Percentiles rank a stretch among this genome's conserved stretches.
Conservation (phyloP, 257 asterid genomes). For the Solanum pinnatisectum region DNA sequence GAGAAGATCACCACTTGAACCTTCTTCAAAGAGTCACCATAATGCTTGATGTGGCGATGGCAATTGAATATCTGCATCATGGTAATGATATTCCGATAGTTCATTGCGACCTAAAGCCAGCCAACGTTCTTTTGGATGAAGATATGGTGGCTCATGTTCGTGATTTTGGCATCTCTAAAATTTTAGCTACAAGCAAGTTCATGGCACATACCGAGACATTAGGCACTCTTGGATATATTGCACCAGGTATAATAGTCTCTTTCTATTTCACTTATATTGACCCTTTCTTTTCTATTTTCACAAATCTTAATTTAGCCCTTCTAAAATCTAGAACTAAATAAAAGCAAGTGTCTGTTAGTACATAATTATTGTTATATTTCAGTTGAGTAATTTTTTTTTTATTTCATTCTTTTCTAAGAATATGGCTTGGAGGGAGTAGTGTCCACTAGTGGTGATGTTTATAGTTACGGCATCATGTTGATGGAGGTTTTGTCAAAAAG, state of each 20-base stretch:
- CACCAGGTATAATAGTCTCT: background rate
- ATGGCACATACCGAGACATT: background rate
- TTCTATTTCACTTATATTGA: background rate
- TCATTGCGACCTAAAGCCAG: background rate
- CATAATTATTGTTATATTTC: background rate
- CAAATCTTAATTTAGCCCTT: background rate
- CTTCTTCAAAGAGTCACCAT: background rate
- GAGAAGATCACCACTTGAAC: background rate
- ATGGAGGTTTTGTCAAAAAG: background rate
- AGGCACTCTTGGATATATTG: background rate
- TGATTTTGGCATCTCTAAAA: background rate
- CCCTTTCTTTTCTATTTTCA: background rate
- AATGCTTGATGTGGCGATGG: background rate
- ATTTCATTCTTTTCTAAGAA: background rate
- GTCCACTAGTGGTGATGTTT: background rate
- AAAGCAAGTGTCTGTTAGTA: background rate
- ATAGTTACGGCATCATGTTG: background rate
- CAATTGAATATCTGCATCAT: background rate
- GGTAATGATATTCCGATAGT: background rate
- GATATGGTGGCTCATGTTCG: background rate
- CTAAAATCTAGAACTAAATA: background rate
- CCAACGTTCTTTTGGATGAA: background rate
- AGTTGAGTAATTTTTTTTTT: background rate
- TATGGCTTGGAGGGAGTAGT: background rate
- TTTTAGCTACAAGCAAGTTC: background rate